Evolutionary conservation across 257 asterid species (phyloP).

Genomic region (Cynanchum wilfordii): DNA sequence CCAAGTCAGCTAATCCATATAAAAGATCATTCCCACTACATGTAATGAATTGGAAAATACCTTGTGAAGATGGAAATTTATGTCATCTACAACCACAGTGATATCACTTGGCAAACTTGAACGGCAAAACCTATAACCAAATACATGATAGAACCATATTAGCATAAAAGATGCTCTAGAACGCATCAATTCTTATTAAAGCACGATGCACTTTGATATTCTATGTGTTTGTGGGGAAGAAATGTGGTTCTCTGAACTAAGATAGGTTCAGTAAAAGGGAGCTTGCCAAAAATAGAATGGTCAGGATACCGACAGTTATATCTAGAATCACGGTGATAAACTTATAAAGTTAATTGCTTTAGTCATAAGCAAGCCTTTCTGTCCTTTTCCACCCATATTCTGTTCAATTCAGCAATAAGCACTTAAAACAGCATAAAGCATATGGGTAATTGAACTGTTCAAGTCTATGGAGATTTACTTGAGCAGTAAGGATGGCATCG

Average conservation of each 20-base stretch:
- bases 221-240: not conserved
- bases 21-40: not conserved
- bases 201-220: not conserved
- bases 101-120: constrained; percentile 74
- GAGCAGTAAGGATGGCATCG: not conserved
- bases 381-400: not conserved
- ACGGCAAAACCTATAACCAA: constrained; percentile 56
- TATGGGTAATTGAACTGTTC: not conserved
- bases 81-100: constrained; percentile 58
- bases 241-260: not conserved
- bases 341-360: not conserved
- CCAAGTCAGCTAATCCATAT: constrained; percentile 3
- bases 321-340: not conserved
- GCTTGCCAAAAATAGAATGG: not conserved
- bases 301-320: not conserved
- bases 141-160: constrained; percentile 18
- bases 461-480: not conserved
- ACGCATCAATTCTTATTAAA: not conserved
- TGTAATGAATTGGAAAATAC: constrained; percentile 31
- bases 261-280: constrained; percentile 1
- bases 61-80: constrained; percentile 88
- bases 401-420: constrained; percentile 3
- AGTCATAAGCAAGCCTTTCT: not conserved
- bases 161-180: constrained; percentile 6
- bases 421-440: not conserved